These are phyloP conservation scores for Pseudogymnoascus sp. DNA, from an alignment of 2,329 filamentous ascomycete genomes.

Conservation along the genomic window DNA sequence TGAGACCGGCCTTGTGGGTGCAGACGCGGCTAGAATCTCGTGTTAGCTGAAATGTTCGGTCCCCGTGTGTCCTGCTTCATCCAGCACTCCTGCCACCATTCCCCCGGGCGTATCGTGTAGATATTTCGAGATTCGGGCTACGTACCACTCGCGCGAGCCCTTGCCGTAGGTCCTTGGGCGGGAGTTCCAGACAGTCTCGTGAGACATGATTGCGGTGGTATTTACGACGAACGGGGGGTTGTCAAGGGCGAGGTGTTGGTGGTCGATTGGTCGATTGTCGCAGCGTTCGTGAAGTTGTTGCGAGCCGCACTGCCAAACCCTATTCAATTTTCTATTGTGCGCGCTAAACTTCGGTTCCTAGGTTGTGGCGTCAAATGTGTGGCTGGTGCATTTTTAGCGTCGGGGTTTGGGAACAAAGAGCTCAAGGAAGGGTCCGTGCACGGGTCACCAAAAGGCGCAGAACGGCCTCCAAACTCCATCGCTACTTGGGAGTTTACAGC, in stretches of 20 bases:
- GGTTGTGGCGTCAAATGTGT: neutral
- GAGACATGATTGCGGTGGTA: slow-evolving; percentile 55
- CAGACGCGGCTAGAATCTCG: slow-evolving; percentile 56
- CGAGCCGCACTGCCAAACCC: slow-evolving; percentile 6
- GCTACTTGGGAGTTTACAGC: neutral
- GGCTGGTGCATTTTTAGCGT: slow-evolving; percentile 7
- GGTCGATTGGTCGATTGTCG: slow-evolving; percentile 9
- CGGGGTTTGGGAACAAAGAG: neutral
- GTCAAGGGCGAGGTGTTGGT: slow-evolving; percentile 6
- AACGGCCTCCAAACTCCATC: neutral
- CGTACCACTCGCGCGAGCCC: slow-evolving; percentile 88
- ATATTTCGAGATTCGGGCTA: slow-evolving; percentile 14
- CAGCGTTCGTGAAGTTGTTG: slow-evolving; percentile 8
- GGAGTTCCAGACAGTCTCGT: slow-evolving; percentile 99
- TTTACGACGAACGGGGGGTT: slow-evolving; percentile 9
- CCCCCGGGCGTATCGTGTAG: slow-evolving; percentile 17
- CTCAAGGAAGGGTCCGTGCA: neutral
- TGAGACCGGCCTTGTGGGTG: slow-evolving; percentile 97
- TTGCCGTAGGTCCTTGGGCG: slow-evolving; percentile 96
- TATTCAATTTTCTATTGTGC: slow-evolving; percentile 8
- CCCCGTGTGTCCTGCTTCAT: neutral
- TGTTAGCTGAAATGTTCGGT: slow-evolving; percentile 15
- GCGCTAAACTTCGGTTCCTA: slow-evolving; percentile 9
- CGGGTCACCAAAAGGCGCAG: neutral
- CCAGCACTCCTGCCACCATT: slow-evolving; percentile 17